Evolutionary conservation across 2,329 filamentous ascomycete species (phyloP).

Genomic region (Ophiostoma sp.): DNA sequence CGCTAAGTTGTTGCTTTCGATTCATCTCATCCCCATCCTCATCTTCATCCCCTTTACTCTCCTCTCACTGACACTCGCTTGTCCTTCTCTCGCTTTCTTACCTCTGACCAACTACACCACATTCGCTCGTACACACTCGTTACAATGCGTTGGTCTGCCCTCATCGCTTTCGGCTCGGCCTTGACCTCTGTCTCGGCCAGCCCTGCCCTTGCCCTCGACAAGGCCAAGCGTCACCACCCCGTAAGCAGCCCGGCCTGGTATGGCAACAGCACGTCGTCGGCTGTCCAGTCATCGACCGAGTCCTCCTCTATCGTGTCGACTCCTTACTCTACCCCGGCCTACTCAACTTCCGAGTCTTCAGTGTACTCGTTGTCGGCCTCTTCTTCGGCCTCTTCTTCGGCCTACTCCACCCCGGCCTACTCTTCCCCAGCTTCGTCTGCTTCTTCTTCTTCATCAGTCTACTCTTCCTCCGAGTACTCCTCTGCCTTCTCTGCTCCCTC

Average conservation of each 20-base stretch:
- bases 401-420: not conserved
- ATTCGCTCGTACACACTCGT: not conserved
- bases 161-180: slow-evolving; percentile 24
- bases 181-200: slow-evolving; percentile 21
- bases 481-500: not conserved
- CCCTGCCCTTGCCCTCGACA: slow-evolving; percentile 6
- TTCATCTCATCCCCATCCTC: not conserved
- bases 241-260: not conserved
- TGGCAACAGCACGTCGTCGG: slow-evolving; percentile 8
- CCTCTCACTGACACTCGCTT: not conserved
- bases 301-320: not conserved
- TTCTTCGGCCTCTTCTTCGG: not conserved
- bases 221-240: not conserved
- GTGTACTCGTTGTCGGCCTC: not conserved
- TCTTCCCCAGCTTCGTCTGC: not conserved
- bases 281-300: not conserved
- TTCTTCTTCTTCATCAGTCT: not conserved
- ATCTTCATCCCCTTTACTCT: not conserved
- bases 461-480: slow-evolving; percentile 6
- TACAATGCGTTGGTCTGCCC: slow-evolving; percentile 24
- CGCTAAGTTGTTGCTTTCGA: not conserved
- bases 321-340: not conserved
- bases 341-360: not conserved
- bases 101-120: not conserved
- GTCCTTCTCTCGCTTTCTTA: not conserved